Evolutionary conservation across 2,329 filamentous ascomycete species (phyloP), one percentile per base, ranked within the genome.

Genomic region (Fusarium liriodendri): DNA sequence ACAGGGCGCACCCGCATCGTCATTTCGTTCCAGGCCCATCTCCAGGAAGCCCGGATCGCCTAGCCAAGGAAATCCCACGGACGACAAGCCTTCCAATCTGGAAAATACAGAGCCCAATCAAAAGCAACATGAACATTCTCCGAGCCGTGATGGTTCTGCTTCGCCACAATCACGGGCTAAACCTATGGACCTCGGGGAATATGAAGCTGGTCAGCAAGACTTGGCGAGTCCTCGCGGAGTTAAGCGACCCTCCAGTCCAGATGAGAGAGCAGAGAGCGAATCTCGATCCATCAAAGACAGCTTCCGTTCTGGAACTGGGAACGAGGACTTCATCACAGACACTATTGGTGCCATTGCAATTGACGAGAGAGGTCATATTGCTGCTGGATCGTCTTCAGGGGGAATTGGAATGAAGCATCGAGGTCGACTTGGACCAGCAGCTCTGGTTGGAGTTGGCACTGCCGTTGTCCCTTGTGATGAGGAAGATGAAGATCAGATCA

Each of bases 391-490:
- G 2, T 99, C 97, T 2, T 99, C 97, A 18, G 97, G 97, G 7
- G 97, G 97, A 1, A 99, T 99, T 80, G 96, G 97, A 32, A 98
- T 99, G 96, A 99, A 99, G 81, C 95, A 98, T 82, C 91, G 91
- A 69, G 97, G 97, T 7, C 93, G 97, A 38, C 89, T 98, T 72
- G 97, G 97, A 0, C 97, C 97, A 35, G 97, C 97, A 37, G 97
- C 97, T 22, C 88, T 99, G 18, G 94, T 98, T 16, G 96, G 97
- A 9, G 91, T 98, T 62, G 97, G 97, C 65, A 96, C 95, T 22
- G 93, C 94, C 38, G 93, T 99, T 32, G 89, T 98, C n/a, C 96
- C 96, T 2, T 86, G 87, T 29, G 91, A 95, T 71, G 85, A 89
- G 2, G 87, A 90, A 33, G 95, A 98, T 79, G 85, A 89, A 8